These are phyloP conservation scores for Lobosporangium transversale DNA, from an alignment of 192 early-diverging fungal genomes.

Conservation along the genomic window DNA sequence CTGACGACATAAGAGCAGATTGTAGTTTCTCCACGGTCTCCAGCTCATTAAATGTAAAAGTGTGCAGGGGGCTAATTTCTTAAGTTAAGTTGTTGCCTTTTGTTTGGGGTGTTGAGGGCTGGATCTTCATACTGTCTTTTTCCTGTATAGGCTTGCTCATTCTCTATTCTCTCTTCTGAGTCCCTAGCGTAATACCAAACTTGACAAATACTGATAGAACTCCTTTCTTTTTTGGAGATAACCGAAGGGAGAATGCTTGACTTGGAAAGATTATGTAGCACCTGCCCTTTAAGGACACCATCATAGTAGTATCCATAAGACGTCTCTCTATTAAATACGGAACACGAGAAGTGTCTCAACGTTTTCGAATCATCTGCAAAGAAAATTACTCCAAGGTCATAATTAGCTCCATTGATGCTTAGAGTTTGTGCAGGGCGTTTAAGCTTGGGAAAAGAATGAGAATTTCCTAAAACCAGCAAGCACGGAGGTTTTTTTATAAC, in stretches of 20 bases:
- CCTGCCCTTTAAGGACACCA: not conserved
- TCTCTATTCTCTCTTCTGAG: not conserved
- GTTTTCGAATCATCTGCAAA: not conserved
- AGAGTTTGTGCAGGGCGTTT: not conserved
- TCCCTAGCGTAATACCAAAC: not conserved
- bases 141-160: not conserved
- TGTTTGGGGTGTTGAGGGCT: too few relatives aligned
- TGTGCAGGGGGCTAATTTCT: too few relatives aligned
- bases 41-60: too few relatives aligned
- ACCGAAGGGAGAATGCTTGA: not conserved
- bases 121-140: not conserved
- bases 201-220: not conserved
- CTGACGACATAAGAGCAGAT: too few relatives aligned
- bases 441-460: not conserved
- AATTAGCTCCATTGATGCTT: not conserved
- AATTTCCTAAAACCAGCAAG: slow-evolving; percentile 4
- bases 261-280: not conserved
- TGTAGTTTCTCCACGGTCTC: too few relatives aligned
- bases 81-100: too few relatives aligned
- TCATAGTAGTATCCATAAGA: not conserved
- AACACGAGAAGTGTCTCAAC: not conserved
- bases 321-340: not conserved
- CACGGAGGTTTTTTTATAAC: not conserved
- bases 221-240: not conserved
- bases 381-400: slow-evolving; percentile 6